phyloP scores from a whole-genome alignment of 179 eudicot genomes.

The Amaranthus tricolor region DNA sequence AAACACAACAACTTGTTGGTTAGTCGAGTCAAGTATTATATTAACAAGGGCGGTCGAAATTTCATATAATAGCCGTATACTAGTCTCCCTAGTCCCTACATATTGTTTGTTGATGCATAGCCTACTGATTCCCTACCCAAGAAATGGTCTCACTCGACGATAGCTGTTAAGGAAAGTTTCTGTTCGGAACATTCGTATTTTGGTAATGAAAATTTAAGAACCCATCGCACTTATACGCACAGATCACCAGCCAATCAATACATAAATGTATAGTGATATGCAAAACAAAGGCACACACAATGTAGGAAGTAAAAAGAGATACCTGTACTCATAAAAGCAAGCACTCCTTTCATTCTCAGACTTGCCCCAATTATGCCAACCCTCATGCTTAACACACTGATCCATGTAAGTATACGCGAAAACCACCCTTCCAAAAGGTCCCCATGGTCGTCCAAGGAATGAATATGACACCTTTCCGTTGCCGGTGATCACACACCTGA shows the following conservation, averaged over 20 bases:
- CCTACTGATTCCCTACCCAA: background rate
- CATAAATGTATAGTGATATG: background rate
- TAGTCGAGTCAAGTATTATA: background rate
- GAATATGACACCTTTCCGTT: conserved; percentile 63
- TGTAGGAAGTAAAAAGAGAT: background rate
- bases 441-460: conserved; percentile 97
- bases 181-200: background rate
- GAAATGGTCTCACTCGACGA: background rate
- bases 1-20: background rate
- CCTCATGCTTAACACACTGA: conserved; percentile 62
- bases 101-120: background rate
- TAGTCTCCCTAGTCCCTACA: background rate
- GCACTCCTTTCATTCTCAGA: conserved; percentile 92
- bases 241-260: too few species aligned
- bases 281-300: background rate
- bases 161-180: background rate
- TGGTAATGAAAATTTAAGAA: background rate
- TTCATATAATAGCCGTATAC: background rate
- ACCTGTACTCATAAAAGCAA: conserved; percentile 98
- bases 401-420: conserved; percentile 81
- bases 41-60: background rate
- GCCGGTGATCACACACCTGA: conserved; percentile 92
- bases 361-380: conserved; percentile 97
- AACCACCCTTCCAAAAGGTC: conserved; percentile 86
- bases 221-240: background rate